A percentile compares a stretch with the other conserved stretches of the same genome.
Evolutionary conservation across 2,329 filamentous ascomycete species (phyloP).

Genomic region (Colletotrichum lini): DNA sequence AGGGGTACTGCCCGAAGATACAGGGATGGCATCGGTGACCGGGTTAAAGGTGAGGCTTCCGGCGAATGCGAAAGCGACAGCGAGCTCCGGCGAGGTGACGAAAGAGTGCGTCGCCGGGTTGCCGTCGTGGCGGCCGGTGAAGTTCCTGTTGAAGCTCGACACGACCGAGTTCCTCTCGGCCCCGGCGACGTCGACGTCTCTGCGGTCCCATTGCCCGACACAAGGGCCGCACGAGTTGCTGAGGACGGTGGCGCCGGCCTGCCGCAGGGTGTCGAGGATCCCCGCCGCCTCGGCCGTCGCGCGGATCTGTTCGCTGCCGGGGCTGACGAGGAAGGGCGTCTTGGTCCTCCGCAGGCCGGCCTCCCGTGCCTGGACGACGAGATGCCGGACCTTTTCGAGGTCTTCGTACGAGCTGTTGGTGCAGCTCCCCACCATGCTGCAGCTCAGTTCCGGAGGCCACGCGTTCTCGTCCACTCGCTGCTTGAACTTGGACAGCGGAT

Average conservation of each 20-base stretch:
- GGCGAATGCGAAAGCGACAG: slow-evolving; percentile 58
- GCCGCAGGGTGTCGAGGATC: slow-evolving; percentile 47
- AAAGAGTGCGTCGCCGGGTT: slow-evolving; percentile 63
- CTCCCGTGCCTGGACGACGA: slow-evolving; percentile 49
- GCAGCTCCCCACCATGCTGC: slow-evolving; percentile 52
- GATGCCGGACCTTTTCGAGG: slow-evolving; percentile 48
- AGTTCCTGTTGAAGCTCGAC: slow-evolving; percentile 55
- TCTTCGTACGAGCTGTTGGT: slow-evolving; percentile 56
- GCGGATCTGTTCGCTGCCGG: slow-evolving; percentile 53
- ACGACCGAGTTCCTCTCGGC: slow-evolving; percentile 51
- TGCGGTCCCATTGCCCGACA: slow-evolving; percentile 53
- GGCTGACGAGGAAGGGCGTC: slow-evolving; percentile 50
- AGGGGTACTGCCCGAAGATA: neutral
- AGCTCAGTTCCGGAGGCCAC: slow-evolving; percentile 50
- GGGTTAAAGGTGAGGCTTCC: slow-evolving; percentile 54
- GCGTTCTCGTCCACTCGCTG: slow-evolving; percentile 46
- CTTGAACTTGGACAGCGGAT: slow-evolving; percentile 51
- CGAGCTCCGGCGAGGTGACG: slow-evolving; percentile 62
- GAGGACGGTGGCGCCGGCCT: slow-evolving; percentile 51
- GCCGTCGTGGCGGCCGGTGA: slow-evolving; percentile 53
- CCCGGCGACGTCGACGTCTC: slow-evolving; percentile 48
- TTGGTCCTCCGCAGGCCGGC: slow-evolving; percentile 49
- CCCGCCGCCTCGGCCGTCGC: slow-evolving; percentile 50
- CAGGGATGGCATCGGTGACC: slow-evolving; percentile 45
- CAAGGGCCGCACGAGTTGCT: slow-evolving; percentile 54